Conservation (phyloP, 306 rosid species). For the Acacia melanoxylon region DNA sequence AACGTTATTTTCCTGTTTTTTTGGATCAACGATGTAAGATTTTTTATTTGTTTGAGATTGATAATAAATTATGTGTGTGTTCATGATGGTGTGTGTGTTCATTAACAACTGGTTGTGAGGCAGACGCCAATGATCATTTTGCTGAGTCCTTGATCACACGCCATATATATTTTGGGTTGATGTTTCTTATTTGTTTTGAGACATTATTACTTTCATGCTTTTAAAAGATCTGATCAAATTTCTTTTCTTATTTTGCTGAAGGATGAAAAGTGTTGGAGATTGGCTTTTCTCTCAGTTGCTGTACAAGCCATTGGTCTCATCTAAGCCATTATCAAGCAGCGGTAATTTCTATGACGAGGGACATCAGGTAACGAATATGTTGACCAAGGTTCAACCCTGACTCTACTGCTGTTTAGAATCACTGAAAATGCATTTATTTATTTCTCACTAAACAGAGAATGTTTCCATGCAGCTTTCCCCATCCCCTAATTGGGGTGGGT, state of each 20-base stretch:
- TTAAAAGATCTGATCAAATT: slow-evolving; percentile 2
- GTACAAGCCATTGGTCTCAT: slow-evolving; percentile 66
- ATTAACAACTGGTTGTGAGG: background rate
- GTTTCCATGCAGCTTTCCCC: background rate
- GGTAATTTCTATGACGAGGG: slow-evolving; percentile 48
- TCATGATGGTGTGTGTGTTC: background rate
- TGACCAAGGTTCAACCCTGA: slow-evolving; percentile 60
- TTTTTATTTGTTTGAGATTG: background rate
- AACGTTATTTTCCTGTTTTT: background rate
- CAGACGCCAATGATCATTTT: background rate
- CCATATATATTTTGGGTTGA: background rate
- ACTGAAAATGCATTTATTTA: slow-evolving; percentile 1
- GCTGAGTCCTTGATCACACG: background rate
- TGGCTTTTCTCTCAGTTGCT: slow-evolving; percentile 81
- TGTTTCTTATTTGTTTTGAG: slow-evolving; percentile 7
- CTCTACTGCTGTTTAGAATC: background rate
- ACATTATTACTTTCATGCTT: background rate
- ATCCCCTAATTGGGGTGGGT: background rate
- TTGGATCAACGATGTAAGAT: background rate
- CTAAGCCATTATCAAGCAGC: slow-evolving; percentile 56
- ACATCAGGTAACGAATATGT: slow-evolving; percentile 38
- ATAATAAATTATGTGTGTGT: background rate
- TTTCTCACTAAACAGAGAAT: background rate
- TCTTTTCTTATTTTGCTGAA: slow-evolving; percentile 41
- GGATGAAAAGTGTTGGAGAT: slow-evolving; percentile 75